phyloP scores from a whole-genome alignment of 108 stramenopile species.

The Cyclotella sp. region DNA sequence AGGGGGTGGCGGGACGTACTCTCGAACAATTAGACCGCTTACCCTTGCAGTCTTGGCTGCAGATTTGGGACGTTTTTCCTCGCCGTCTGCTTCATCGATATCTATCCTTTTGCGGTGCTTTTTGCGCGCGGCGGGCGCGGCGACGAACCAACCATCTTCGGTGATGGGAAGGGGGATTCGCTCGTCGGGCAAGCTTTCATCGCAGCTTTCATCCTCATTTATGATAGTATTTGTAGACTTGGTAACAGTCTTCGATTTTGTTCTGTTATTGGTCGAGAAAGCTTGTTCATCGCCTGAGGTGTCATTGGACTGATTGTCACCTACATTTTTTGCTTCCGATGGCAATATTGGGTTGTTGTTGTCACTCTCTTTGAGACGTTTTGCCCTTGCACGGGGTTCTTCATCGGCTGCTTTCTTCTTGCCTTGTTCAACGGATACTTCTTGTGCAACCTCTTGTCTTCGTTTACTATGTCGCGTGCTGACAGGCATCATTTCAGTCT shows the following conservation, averaged over 20 bases:
- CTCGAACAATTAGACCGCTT: slow-evolving; percentile 42
- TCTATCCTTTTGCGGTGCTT: slow-evolving; percentile 49
- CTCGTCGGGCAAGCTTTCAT: slow-evolving; percentile 43
- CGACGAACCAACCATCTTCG: slow-evolving; percentile 53
- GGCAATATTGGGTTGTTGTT: neutral
- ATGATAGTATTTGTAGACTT: slow-evolving; percentile 8
- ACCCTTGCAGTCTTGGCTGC: slow-evolving; percentile 48
- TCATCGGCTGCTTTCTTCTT: neutral
- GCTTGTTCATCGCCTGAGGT: neutral
- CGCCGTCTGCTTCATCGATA: slow-evolving; percentile 14
- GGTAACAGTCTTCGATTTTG: slow-evolving; percentile 1
- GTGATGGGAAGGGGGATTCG: slow-evolving; percentile 42
- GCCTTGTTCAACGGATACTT: neutral
- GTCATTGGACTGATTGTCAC: neutral
- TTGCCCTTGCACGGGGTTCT: neutral
- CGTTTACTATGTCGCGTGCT: neutral
- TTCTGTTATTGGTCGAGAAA: neutral
- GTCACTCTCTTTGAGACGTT: neutral
- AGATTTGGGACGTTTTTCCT: slow-evolving; percentile 15
- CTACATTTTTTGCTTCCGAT: too few species aligned
- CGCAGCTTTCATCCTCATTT: slow-evolving; percentile 28
- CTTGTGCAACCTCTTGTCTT: neutral
- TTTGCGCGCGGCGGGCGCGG: slow-evolving; percentile 46
- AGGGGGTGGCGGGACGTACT: slow-evolving; percentile 21
- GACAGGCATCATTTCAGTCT: neutral